Percentiles rank a stretch among this genome's conserved stretches.
phyloP scores from a whole-genome alignment of 768 basidiomycete species.

The Macrocybe gigantea region DNA sequence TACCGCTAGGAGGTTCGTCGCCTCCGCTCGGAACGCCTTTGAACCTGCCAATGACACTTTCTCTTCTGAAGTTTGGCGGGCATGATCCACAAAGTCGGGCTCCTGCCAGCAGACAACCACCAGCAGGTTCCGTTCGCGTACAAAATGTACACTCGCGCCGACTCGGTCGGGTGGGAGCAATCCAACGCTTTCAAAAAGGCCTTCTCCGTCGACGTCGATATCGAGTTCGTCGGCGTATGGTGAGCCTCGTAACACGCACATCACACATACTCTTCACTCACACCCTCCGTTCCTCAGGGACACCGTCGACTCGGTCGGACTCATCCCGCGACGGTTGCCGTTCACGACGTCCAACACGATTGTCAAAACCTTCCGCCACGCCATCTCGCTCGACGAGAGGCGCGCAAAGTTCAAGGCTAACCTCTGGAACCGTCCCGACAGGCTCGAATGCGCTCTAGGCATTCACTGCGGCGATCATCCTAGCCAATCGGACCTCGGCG shows the following conservation, averaged over 20 bases:
- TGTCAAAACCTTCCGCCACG: constrained; percentile 57
- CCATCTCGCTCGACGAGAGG: constrained; percentile 58
- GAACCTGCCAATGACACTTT: too few species aligned
- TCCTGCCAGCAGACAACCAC: constrained; percentile 38
- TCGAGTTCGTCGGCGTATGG: constrained; percentile 59
- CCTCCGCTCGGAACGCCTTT: neutral
- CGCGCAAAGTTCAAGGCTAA: constrained; percentile 56
- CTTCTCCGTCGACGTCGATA: constrained; percentile 45
- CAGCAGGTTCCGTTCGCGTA: constrained; percentile 63
- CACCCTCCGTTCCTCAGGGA: constrained; percentile 36
- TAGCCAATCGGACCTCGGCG: neutral
- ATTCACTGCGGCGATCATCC: neutral
- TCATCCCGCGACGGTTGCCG: constrained; percentile 47
- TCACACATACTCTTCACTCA: too few species aligned
- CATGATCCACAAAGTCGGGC: constrained; percentile 48
- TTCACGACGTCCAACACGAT: constrained; percentile 53
- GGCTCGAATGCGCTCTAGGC: neutral
- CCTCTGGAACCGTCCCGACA: constrained; percentile 37
- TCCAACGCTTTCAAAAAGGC: constrained; percentile 51
- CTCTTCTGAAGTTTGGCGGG: constrained; percentile 32
- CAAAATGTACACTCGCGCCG: constrained; percentile 51
- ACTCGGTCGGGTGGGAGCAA: constrained; percentile 41
- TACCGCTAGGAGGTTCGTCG: constrained; percentile 40
- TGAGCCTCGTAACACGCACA: constrained; percentile 14
- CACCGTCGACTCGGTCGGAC: constrained; percentile 59